A percentile compares a stretch with the other conserved stretches of the same genome.
phyloP scores from a whole-genome alignment of 768 basidiomycete species.

The Rhodotorula toruloides region DNA sequence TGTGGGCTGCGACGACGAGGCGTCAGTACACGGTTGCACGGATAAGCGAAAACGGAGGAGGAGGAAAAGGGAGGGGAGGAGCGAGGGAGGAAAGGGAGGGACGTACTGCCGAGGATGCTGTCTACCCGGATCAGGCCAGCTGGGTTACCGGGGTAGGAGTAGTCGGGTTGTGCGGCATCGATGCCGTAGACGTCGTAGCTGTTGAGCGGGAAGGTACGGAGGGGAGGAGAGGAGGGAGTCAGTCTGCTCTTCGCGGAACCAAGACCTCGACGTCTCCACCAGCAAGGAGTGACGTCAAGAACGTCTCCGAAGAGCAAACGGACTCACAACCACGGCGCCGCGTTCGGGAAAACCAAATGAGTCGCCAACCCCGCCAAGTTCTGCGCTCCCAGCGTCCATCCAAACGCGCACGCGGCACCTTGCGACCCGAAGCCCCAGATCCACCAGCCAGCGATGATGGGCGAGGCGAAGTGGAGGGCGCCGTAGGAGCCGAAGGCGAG shows the following conservation, averaged over 20 bases:
- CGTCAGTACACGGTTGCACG: background rate
- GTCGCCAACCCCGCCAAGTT: conserved; percentile 34
- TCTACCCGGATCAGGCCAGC: conserved; percentile 34
- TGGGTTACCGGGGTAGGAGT: conserved; percentile 33
- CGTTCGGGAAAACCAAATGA: conserved; percentile 34
- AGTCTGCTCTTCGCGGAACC: background rate
- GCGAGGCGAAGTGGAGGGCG: conserved; percentile 33
- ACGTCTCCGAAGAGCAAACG: background rate
- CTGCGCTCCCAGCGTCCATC: conserved; percentile 30
- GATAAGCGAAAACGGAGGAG: background rate
- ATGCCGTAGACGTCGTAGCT: conserved; percentile 37
- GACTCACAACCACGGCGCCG: conserved; percentile 34
- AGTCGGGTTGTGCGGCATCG: conserved; percentile 34
- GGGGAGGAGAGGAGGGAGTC: background rate
- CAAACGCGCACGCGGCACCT: conserved; percentile 30
- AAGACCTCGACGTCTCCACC: too few species aligned
- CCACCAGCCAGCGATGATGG: conserved; percentile 36
- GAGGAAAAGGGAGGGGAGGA: background rate
- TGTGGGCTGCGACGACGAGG: conserved; percentile 16
- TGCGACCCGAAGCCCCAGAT: conserved; percentile 37
- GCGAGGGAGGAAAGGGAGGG: background rate
- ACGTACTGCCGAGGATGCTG: conserved; percentile 35
- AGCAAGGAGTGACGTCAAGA: too few species aligned
- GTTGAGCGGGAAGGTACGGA: too few species aligned
- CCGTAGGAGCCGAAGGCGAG: conserved; percentile 34